Conservation (phyloP, 1,284 basidiomycete species). For the Pholiota adiposa region DNA sequence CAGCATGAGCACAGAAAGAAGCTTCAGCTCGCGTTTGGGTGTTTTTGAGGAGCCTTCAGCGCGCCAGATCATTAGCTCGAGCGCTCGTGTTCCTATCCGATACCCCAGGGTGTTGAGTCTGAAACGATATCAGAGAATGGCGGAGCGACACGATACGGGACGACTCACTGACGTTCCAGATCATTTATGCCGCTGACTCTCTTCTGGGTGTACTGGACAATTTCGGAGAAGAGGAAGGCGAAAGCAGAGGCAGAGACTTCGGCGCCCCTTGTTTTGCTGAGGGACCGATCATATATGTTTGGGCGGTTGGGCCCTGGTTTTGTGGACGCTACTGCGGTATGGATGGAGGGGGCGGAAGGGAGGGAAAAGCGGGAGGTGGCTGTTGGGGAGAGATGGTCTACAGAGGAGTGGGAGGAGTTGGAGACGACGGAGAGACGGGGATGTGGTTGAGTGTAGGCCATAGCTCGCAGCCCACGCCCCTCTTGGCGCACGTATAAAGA, state of each 20-base stretch:
- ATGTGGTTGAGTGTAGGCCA: slow-evolving; percentile 64
- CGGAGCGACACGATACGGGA: neutral
- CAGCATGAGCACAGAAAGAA: slow-evolving; percentile 88
- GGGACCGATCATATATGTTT: slow-evolving; percentile 83
- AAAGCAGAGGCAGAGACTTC: slow-evolving; percentile 87
- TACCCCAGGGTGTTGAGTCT: slow-evolving; percentile 92
- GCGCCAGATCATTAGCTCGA: slow-evolving; percentile 80
- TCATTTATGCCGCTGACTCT: slow-evolving; percentile 94
- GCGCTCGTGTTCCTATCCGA: slow-evolving; percentile 82
- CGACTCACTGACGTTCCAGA: slow-evolving; percentile 76
- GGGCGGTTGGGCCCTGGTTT: slow-evolving; percentile 52
- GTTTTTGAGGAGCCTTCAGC: slow-evolving; percentile 73
- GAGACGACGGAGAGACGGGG: slow-evolving; percentile 74
- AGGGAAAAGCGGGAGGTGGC: slow-evolving; percentile 70
- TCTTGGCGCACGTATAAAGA: slow-evolving; percentile 17
- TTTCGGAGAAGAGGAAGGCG: slow-evolving; percentile 89
- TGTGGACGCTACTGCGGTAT: slow-evolving; percentile 44
- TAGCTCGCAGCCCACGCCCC: slow-evolving; percentile 29
- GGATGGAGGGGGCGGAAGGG: slow-evolving; percentile 55
- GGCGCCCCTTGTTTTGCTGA: slow-evolving; percentile 81
- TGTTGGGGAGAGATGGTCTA: slow-evolving; percentile 66
- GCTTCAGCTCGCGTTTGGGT: slow-evolving; percentile 87
- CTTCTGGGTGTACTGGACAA: slow-evolving; percentile 94
- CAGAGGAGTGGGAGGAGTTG: slow-evolving; percentile 63
- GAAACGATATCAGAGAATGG: slow-evolving; percentile 15